A percentile compares a stretch with the other conserved stretches of the same genome.
Conservation (phyloP, 2,329 filamentous ascomycete species). For the Colletotrichum musae region DNA sequence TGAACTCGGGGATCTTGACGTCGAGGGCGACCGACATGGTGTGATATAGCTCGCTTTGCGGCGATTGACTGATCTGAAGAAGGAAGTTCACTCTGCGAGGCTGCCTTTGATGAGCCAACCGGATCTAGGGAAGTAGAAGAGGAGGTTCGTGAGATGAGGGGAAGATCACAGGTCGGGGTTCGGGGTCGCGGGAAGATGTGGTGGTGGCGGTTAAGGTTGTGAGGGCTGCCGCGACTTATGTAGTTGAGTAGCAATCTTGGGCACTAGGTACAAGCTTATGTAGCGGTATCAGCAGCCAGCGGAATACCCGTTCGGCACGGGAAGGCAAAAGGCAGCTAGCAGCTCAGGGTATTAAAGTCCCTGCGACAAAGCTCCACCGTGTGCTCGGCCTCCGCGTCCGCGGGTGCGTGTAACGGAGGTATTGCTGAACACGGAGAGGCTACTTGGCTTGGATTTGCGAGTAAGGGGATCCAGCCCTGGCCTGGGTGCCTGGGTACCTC, state of each 20-base stretch:
- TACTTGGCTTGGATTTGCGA: not conserved
- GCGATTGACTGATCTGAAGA: not conserved
- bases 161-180: slow-evolving; percentile 31
- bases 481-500: not conserved
- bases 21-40: slow-evolving; percentile 55
- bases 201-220: slow-evolving; percentile 13
- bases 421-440: too few species aligned
- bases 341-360: slow-evolving; percentile 33
- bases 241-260: slow-evolving; percentile 23
- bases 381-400: slow-evolving; percentile 37
- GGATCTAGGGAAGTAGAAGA: slow-evolving; percentile 6
- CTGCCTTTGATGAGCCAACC: too few species aligned
- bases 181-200: slow-evolving; percentile 16
- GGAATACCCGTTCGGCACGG: slow-evolving; percentile 24
- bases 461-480: slow-evolving; percentile 10
- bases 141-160: slow-evolving; percentile 39
- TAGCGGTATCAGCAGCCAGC: slow-evolving; percentile 33
- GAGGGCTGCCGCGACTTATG: slow-evolving; percentile 35
- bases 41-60: not conserved
- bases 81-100: too few species aligned
- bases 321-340: slow-evolving; percentile 25
- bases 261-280: not conserved
- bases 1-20: slow-evolving; percentile 63
- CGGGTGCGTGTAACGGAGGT: slow-evolving; percentile 15
- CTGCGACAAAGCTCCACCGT: slow-evolving; percentile 35